These are phyloP conservation scores for Trichoderma atrobrunneum DNA, from an alignment of 2,329 filamentous ascomycete species.

Conservation along the genomic window DNA sequence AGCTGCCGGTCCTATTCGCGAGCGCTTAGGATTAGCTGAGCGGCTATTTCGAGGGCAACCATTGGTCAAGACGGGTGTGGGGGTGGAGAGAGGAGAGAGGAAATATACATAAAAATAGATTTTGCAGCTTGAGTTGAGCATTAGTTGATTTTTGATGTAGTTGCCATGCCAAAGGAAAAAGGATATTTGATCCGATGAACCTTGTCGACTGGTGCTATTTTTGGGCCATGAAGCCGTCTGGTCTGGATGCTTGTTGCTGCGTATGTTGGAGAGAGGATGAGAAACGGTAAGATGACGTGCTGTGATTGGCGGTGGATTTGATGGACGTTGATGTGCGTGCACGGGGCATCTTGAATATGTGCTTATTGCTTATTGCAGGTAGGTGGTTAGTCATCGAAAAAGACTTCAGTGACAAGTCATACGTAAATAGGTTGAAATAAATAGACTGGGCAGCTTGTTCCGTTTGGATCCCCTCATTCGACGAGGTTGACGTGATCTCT, in stretches of 20 bases:
- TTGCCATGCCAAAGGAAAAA: background rate
- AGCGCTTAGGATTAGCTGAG: slow-evolving; percentile 17
- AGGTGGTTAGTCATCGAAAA: background rate
- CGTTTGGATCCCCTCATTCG: background rate
- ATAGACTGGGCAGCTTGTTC: background rate
- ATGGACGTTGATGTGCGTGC: background rate
- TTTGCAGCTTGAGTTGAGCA: background rate
- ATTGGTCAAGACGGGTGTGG: slow-evolving; percentile 10
- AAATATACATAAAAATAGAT: background rate
- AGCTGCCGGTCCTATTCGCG: background rate
- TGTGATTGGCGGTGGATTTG: background rate
- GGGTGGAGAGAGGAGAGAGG: background rate
- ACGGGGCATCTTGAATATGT: background rate
- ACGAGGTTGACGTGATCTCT: background rate
- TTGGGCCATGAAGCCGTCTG: background rate
- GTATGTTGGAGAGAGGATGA: background rate
- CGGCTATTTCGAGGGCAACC: slow-evolving; percentile 10
- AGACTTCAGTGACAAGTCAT: background rate
- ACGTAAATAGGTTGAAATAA: background rate
- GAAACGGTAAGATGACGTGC: background rate
- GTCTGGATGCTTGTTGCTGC: background rate
- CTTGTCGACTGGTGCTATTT: background rate
- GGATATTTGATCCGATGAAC: background rate
- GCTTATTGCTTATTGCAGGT: background rate
- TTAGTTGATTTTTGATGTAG: background rate